Percentiles rank a stretch among this genome's conserved stretches.
phyloP scores from a whole-genome alignment of 805 yeast species.

The Starmera dryadoides region DNA sequence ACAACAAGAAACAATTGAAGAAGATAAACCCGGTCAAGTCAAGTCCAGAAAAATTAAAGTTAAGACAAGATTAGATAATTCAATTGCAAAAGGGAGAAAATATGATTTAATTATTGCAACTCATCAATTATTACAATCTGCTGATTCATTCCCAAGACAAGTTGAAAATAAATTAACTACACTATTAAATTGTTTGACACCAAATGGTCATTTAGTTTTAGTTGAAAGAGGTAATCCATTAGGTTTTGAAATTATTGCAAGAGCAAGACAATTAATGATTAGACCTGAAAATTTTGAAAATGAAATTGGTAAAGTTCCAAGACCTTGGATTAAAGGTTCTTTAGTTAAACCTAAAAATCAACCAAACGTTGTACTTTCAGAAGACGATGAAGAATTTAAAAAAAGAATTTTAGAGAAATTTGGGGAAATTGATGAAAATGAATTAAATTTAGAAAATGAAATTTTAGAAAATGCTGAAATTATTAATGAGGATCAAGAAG shows the following conservation, averaged over 20 bases:
- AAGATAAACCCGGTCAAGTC: slow-evolving; percentile 34
- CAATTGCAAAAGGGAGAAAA: slow-evolving; percentile 30
- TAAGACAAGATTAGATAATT: slow-evolving; percentile 47
- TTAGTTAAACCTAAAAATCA: slow-evolving; percentile 19
- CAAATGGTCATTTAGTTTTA: slow-evolving; percentile 73
- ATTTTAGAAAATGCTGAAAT: slow-evolving; percentile 12
- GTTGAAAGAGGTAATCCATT: slow-evolving; percentile 85
- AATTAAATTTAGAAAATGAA: slow-evolving; percentile 41
- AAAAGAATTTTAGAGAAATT: slow-evolving; percentile 29
- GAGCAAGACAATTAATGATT: slow-evolving; percentile 86
- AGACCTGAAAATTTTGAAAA: slow-evolving; percentile 65
- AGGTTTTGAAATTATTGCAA: slow-evolving; percentile 82
- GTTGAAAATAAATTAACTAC: slow-evolving; percentile 62
- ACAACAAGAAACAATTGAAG: slow-evolving; percentile 3
- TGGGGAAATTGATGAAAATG: slow-evolving; percentile 37
- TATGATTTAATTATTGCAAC: slow-evolving; percentile 82
- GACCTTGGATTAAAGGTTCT: slow-evolving; percentile 56
- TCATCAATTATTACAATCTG: slow-evolving; percentile 63
- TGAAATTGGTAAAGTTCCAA: slow-evolving; percentile 58
- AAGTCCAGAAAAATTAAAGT: slow-evolving; percentile 48
- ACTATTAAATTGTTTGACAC: slow-evolving; percentile 55
- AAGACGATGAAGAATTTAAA: slow-evolving; percentile 18
- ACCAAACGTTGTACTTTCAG: slow-evolving; percentile 9
- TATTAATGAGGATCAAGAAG: slow-evolving; percentile 2
- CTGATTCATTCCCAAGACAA: slow-evolving; percentile 58